A percentile compares a stretch with the other conserved stretches of the same genome.
These are phyloP conservation scores for Ascocoryne sarcoides DNA, from an alignment of 2,329 filamentous ascomycete genomes.

Conservation along the genomic window DNA sequence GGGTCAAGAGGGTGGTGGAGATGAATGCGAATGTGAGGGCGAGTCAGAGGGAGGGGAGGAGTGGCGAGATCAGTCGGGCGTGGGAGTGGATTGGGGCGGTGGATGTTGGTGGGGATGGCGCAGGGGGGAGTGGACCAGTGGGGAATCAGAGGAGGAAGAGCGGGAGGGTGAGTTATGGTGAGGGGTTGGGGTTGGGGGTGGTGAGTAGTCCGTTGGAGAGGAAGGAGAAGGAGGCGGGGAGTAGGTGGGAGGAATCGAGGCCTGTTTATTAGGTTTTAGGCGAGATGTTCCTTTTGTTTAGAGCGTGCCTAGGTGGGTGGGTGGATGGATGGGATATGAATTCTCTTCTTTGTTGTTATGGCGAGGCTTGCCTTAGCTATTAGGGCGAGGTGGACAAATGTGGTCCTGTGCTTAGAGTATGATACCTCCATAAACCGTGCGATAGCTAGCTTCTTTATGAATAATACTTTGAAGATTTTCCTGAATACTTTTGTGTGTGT, in stretches of 20 bases:
- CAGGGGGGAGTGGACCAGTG: no score
- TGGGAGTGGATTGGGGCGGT: conserved; percentile 64
- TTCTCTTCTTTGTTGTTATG: no score
- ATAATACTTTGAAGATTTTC: no score
- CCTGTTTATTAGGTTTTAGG: conserved; percentile 26
- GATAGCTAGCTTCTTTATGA: no score
- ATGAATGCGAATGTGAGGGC: conserved; percentile 86
- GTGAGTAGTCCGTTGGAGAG: conserved; percentile 20
- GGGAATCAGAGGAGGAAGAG: conserved; percentile 35
- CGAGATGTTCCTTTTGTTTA: not conserved
- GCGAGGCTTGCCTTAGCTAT: no score
- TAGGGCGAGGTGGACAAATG: no score
- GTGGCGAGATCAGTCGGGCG: conserved; percentile 55
- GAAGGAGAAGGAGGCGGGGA: conserved; percentile 20
- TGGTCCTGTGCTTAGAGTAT: no score
- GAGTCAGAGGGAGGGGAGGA: conserved; percentile 57
- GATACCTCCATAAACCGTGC: no score
- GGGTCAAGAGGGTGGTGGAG: conserved; percentile 78
- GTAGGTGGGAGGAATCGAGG: conserved; percentile 25
- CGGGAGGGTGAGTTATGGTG: conserved; percentile 34
- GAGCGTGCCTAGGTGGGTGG: not conserved
- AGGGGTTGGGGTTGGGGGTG: conserved; percentile 17
- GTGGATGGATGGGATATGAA: no score
- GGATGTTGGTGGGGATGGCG: conserved; percentile 25
- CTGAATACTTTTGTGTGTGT: no score